phyloP scores from a whole-genome alignment of 352 stramenopile species.

The Globisporangium iwayamae region DNA sequence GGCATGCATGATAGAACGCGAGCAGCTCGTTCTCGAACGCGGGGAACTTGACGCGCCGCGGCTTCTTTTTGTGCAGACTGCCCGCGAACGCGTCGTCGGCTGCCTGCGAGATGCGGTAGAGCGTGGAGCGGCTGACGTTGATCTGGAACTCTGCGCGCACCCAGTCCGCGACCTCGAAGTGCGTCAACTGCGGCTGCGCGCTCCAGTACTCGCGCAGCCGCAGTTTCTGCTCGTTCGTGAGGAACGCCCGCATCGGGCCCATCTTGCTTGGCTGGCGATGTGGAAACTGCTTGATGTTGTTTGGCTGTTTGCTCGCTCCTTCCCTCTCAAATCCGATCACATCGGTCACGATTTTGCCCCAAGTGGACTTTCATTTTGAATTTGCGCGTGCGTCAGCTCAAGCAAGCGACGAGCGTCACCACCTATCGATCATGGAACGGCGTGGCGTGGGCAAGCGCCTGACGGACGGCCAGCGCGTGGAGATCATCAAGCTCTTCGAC shows the following conservation, averaged over 20 bases:
- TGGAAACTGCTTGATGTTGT: too few species aligned
- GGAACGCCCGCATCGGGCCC: constrained; percentile 11
- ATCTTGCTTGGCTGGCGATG: not conserved
- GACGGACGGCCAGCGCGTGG: constrained; percentile 44
- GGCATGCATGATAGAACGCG: constrained; percentile 24
- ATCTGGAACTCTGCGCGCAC: constrained; percentile 31
- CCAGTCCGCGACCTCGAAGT: constrained; percentile 29
- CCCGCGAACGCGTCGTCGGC: constrained; percentile 26
- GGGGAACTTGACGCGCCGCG: constrained; percentile 41
- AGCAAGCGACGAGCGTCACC: not conserved
- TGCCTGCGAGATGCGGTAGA: constrained; percentile 43
- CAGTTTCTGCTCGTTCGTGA: constrained; percentile 42
- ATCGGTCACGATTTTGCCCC: not conserved
- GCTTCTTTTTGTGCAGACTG: constrained; percentile 29
- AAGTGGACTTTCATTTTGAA: constrained; percentile 10
- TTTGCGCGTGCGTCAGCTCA: not conserved
- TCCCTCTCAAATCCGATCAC: too few species aligned
- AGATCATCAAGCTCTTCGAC: constrained; percentile 52
- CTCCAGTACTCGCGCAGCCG: constrained; percentile 32
- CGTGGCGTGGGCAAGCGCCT: constrained; percentile 41
- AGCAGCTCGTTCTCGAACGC: constrained; percentile 34
- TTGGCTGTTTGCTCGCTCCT: too few species aligned
- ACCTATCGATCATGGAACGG: constrained; percentile 22
- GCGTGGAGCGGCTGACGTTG: constrained; percentile 34
- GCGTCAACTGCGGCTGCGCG: constrained; percentile 28